phyloP scores from a whole-genome alignment of 768 basidiomycete genomes.

The Gymnopilus junonius region DNA sequence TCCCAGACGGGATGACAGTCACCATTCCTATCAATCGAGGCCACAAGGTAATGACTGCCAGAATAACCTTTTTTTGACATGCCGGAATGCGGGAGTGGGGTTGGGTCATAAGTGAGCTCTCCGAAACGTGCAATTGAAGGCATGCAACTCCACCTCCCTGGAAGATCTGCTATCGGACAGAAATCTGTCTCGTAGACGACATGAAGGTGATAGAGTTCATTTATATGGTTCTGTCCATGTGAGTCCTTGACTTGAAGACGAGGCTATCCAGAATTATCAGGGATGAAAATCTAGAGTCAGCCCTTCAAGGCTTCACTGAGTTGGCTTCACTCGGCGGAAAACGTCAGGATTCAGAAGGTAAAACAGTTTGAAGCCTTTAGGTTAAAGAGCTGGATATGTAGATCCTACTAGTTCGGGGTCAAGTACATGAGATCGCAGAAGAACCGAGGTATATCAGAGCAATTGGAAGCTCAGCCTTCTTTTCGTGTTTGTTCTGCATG shows the following conservation, averaged over 20 bases:
- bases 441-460: neutral
- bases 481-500: neutral
- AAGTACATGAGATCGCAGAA: neutral
- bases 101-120: neutral
- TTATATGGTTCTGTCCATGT: conserved; percentile 15
- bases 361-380: neutral
- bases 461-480: neutral
- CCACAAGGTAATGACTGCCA: conserved; percentile 4
- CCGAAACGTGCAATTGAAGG: conserved; percentile 1
- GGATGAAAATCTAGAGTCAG: neutral
- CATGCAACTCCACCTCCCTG: conserved; percentile 6
- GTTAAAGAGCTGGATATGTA: neutral
- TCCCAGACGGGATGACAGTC: conserved; percentile 8
- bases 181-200: conserved; percentile 16
- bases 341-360: neutral
- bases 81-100: conserved; percentile 4
- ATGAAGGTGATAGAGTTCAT: conserved; percentile 3
- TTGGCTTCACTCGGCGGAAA: neutral
- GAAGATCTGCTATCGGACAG: conserved; percentile 16
- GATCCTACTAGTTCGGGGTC: neutral
- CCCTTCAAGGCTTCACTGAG: too few relatives aligned
- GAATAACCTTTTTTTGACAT: conserved; percentile 11
- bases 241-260: neutral
- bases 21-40: conserved; percentile 11
- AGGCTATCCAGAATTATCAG: neutral